Evolutionary conservation across 768 basidiomycete genomes (phyloP), one percentile per base, ranked within the genome.

Genomic region (Suillus subaureus): DNA sequence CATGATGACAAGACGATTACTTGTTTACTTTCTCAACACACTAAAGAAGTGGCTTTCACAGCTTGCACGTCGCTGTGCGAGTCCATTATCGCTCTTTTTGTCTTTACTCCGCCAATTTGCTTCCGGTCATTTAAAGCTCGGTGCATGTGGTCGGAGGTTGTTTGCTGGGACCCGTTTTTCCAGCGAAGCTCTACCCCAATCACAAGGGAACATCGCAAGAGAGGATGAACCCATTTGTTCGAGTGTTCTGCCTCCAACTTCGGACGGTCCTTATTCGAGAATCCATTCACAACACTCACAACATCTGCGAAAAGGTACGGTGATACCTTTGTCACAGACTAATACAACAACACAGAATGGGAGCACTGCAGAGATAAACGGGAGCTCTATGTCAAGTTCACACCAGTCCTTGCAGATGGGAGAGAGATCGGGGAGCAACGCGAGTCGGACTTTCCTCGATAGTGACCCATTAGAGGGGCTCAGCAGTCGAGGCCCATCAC

Each of bases 11-110:
- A 23, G 13, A 49, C 47, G 26, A 6, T 49, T 23, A 6, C 6
- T 26, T 23, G 12, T 23, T 12, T 13, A 6, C 23, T 23, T 23
- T 15, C 23, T 49, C 12, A 13, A 23, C 47, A 15, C 23, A 23
- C n/a, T 49, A n/a, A 49, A 49, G 47, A 49, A 49, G 47, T 49
- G 47, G 47, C 47, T 49, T 26, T 49, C 23, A 49, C 47, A 23
- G 5, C 47, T 47, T 23, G 47, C 47, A 23, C n/a, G 47, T 23
- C 47, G 13, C 13, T 49, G 12, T 49, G 23, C 23, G 6, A 49
- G 23, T 23, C 23, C 23, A 23, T 15, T 26, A 13, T 49, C 47
- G n/a, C 47, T 49, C 15, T 49, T 23, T 49, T 49, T 13, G 23
- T 26, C 47, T 49, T 26, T 49, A 23, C 23, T 49, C 13, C 6